Evolutionary conservation across 768 basidiomycete species (phyloP), one percentile per base, ranked within the genome.

Genomic region (Agaricus bisporus): DNA sequence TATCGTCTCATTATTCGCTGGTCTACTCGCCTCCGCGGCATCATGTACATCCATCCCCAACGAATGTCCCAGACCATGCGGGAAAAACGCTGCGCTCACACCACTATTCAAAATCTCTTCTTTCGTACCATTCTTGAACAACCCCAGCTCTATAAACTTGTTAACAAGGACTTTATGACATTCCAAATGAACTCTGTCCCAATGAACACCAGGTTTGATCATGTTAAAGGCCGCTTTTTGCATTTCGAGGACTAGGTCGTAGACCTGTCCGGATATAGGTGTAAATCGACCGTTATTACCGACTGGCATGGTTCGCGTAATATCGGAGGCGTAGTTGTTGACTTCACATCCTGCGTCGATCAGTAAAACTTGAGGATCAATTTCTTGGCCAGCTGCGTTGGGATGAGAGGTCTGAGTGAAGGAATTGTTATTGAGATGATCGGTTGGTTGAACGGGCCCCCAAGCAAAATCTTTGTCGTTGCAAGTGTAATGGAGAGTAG

Each of bases 311-410:
- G 88, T 91, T 8, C 90, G 85, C 1, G 90, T 85, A 57, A 85
- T 85, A 55, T 78, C 74, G 14, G 73, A 73, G 1, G 77, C 71
- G 44, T 75, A 74, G 58, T 69, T 68, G 49, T 66, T 59, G 84
- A 83, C 95, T 70, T 98, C 95, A 63, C 94, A 95, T 0, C 95
- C 94, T 0, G 95, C 95, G 61, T 98, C 95, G 57, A 95, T 94
- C 29, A 95, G 79, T 4, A 95, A 74, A 6, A 95, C 87, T 64
- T 89, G 83, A 0, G 86, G 84, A 29, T 70, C 59, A 46, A 86
- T 59, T 14, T 75, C 64, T 48, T 71, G 74, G 8, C 74, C 71
- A 5, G 36, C 35, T 22, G 41, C 26, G 17, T 43, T 22, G 12
- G 42, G 22, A 18, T 45, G 51, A 17, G 41, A 20, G 32, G 17